Evolutionary conservation across 768 basidiomycete species (phyloP).

Genomic region (Auricularia heimuer): DNA sequence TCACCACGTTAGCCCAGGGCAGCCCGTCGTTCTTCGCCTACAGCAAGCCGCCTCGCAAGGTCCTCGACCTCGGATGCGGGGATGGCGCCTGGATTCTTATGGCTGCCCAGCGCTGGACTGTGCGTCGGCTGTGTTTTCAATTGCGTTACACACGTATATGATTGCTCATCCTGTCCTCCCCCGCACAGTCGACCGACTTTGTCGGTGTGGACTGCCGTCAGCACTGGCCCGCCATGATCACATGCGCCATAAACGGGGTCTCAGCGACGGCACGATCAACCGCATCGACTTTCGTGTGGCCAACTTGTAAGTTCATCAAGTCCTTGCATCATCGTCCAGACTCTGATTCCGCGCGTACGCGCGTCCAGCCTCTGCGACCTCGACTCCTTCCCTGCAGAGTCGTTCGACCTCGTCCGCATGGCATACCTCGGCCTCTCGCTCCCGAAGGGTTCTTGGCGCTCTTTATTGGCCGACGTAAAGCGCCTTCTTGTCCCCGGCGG

Average conservation of each 20-base stretch:
- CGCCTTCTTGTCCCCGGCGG: constrained; percentile 56
- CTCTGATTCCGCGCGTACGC: not conserved
- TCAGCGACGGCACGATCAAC: constrained; percentile 30
- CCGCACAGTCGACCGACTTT: constrained; percentile 33
- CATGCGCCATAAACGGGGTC: constrained; percentile 12
- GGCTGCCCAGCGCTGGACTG: constrained; percentile 53
- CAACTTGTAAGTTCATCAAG: constrained; percentile 49
- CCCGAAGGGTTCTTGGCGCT: constrained; percentile 50
- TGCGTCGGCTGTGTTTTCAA: not conserved
- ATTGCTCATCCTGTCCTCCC: not conserved
- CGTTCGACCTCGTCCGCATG: constrained; percentile 68
- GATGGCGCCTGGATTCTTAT: constrained; percentile 56
- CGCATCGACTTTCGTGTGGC: constrained; percentile 38
- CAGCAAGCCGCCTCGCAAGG: constrained; percentile 37
- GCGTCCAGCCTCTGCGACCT: constrained; percentile 27
- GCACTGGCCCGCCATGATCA: constrained; percentile 29
- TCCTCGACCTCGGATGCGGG: constrained; percentile 73
- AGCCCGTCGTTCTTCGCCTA: constrained; percentile 53
- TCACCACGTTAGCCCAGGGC: constrained; percentile 16
- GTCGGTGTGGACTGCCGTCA: constrained; percentile 44
- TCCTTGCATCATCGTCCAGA: not conserved
- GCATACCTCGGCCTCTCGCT: constrained; percentile 56
- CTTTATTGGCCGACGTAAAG: constrained; percentile 46
- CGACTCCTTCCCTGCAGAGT: constrained; percentile 45
- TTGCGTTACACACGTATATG: not conserved